Base-by-base conservation (phyloP, 768 basidiomycete species). In the Leucocoprinus birnbaumii region DNA sequence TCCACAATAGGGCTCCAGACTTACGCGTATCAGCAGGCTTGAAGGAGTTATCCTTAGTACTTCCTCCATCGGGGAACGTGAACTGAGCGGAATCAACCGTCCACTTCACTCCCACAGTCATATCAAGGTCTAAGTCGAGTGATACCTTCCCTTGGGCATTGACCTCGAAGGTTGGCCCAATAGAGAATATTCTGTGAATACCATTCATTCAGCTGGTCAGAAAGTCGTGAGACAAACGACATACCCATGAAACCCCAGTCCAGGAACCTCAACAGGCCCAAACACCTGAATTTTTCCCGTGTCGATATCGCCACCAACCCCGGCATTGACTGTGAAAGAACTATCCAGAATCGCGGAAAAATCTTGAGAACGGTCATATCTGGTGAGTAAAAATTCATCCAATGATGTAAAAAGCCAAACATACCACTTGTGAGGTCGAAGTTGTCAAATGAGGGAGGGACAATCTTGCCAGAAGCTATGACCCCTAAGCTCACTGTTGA, bases 231-330 rank as follows among this genome's bases (percentile, higher is more conserved):
- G n/a, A n/a, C n/a, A 26, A 5, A 7, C n/a, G 14, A 60, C 69
- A 10, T 64, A 78, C 77, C 74, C 78, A 43, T 79, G 78, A 63
- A 82, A 73, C 59, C 77, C 73, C 16, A 82, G 67, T 6, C 77
- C 80, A 2, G 77, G 77, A 52, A 83, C 67, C 0, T 75, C 75
- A 27, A 74, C 58, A n/a, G n/a, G n/a, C 47, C 72, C 63, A 37
- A 77, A 68, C 11, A 83, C 60, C 14, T 63, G 60, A 48, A 78
- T 65, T 38, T 70, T 71, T 3, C 76, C 79, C 0, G 77, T 72
- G 57, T 78, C 74, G 14, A 80, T 56, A 0, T 65, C 65, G 0
- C 76, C 80, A 47, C 68, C 62, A 3, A 73, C 68, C n/a, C 65
- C 68, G 10, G 75, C 75, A 8, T 59, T 63, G 44, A 81, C 35